phyloP scores from a whole-genome alignment of 176 grass and related monocot genomes.

The Luzula sylvatica region DNA sequence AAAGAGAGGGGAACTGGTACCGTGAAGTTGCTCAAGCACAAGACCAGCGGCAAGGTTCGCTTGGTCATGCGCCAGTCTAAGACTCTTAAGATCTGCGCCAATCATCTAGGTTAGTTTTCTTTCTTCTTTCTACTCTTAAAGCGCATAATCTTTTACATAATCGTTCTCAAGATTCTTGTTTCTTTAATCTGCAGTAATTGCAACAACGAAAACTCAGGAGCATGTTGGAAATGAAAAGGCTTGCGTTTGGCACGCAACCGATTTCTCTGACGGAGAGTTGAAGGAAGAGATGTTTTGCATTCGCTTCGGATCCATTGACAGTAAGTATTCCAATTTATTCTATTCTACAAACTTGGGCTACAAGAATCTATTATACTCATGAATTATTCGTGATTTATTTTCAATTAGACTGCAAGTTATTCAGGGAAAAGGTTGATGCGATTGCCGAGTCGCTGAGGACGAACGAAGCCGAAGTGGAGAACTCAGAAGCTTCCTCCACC shows the following conservation, averaged over 20 bases:
- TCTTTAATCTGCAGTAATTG: conserved; percentile 32
- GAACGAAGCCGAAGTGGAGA: conserved; percentile 11
- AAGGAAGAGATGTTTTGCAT: conserved; percentile 88
- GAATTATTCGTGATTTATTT: neutral
- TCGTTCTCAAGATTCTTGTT: neutral
- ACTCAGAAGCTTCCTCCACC: conserved; percentile 15
- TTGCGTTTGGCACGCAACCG: conserved; percentile 70
- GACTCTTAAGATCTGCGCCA: conserved; percentile 88
- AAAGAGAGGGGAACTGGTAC: conserved; percentile 62
- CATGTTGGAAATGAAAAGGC: conserved; percentile 75
- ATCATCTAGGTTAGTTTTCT: conserved; percentile 43
- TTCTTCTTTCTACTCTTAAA: neutral
- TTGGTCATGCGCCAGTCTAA: conserved; percentile 86
- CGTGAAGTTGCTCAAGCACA: conserved; percentile 74
- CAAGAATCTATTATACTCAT: too few species aligned
- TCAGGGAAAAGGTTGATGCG: conserved; percentile 26
- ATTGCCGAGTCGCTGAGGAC: conserved; percentile 20
- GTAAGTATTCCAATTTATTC: conserved; percentile 27
- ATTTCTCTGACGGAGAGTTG: conserved; percentile 68
- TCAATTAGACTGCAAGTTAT: conserved; percentile 20
- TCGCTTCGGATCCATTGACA: conserved; percentile 73
- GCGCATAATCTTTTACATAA: conserved; percentile 13
- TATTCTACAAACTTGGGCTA: too few species aligned
- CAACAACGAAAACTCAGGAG: conserved; percentile 68
- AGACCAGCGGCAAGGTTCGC: conserved; percentile 56